Evolutionary conservation across 2,329 filamentous ascomycete species (phyloP), one percentile per base, ranked within the genome.

Genomic region (Endoconidiophora polonica): DNA sequence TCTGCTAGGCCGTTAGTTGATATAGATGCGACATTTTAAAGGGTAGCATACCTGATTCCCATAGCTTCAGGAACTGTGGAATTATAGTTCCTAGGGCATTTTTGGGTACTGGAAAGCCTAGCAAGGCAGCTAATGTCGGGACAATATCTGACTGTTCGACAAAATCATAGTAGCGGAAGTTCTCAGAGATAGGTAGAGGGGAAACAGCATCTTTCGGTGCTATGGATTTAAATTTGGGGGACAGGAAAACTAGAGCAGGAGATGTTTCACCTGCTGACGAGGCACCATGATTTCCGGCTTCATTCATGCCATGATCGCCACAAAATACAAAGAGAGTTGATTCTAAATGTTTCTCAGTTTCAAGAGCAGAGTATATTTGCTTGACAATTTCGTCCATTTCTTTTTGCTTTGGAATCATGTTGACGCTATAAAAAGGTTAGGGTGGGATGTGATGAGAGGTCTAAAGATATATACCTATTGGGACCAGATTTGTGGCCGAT

Each of bases 231-330:
- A 94, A 70, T 59, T 86, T 91, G 0, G 90, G 87, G 2, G 87
- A 91, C 55, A 94, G 76, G 62, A 98, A 96, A 18, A 95, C 75
- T 7, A 98, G 68, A 14, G 91, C 91, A 0, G 91, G 83, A 1
- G 90, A 95, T 1, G 91, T 96, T 67, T 98, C 91, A 41, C 91
- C 90, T 1, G 86, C 77, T 0, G 88, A 88, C 7, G 90, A 95
- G 38, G 90, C 91, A 26, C 91, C 91, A 61, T 98, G 91, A 57
- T 96, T 96, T 2, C 91, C 91, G 18, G 86, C 91, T 58, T 96
- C 90, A 58, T 96, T 98, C 91, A 98, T 98, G n/a, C 91, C 91
- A 61, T 98, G 91, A 59, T 98, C 93, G 50, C 91, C 91, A 51
- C 82, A 86, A 5, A 98, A 66, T 2, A 98, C 79, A 43, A 98